Evolutionary conservation across 2,329 filamentous ascomycete species (phyloP), one percentile per base, ranked within the genome.

Genomic region (Ophiostoma piceae): DNA sequence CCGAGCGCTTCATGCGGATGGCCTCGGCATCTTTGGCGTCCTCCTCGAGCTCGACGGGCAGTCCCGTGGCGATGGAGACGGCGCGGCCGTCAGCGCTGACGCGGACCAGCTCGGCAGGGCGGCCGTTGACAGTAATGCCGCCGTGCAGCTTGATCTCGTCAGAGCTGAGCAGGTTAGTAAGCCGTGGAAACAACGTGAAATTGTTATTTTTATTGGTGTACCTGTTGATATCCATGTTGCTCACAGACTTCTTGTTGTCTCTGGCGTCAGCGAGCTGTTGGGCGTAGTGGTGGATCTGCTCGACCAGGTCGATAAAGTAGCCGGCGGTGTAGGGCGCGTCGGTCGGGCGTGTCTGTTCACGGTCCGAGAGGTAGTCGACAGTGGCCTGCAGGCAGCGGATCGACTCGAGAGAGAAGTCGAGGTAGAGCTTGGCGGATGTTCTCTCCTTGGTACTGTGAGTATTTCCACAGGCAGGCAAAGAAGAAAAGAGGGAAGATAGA

Each of bases 251-350:
- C 76, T 86, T 83, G 62, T 71, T 68, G 67, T 66, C 65, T 29
- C 92, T 89, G 74, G 89, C 87, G 74, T 89, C 88, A 73, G 90
- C 89, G 76, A 97, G 88, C 78, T 95, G 91, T 76, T 89, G 87
- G 72, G 92, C 94, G 87, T 97, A 96, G 78, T 92, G 87, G 78
- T 89, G 88, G 76, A 97, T 93, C 86, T 97, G 94, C 79, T 96
- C 92, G 79, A 96, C 90, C 72, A 98, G 88, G 82, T 98, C 94
- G 82, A 97, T 90, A 79, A 97, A 97, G 82, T 98, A 98, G 78
- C 92, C 92, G 85, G 91, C 92, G 85, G 90, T 95, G 84, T 97
- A 98, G 74, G 93, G 92, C 76, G 91, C 89, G 80, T 98, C 94
- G 80, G 87, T 84, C 71, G 92, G 90, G 78, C 92, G 88, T 74